Evolutionary conservation across 169 alveolate species (phyloP).

Genomic region (Blepharisma undulans): DNA sequence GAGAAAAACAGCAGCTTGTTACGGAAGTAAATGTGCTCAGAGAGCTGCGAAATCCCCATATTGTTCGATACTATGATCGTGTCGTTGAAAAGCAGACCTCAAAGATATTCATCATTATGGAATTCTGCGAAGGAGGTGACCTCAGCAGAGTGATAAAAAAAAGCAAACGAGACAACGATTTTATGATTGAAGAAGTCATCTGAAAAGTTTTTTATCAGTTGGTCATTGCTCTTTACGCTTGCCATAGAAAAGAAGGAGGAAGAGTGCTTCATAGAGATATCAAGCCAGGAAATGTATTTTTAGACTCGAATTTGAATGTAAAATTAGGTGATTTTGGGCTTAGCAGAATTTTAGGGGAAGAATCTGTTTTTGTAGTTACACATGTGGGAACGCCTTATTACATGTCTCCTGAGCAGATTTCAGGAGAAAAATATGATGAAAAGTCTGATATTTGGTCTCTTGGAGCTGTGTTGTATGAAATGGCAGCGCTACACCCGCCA

Average conservation of each 20-base stretch:
- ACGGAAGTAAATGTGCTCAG: constrained; percentile 95
- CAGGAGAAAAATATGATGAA: constrained; percentile 92
- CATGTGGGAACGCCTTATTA: constrained; percentile 96
- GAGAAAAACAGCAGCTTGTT: constrained; percentile 94
- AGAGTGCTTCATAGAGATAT: constrained; percentile 95
- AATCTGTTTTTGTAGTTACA: constrained; percentile 92
- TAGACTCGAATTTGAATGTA: constrained; percentile 87
- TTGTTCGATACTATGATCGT: constrained; percentile 93
- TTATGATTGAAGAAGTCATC: constrained; percentile 92
- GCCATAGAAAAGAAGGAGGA: constrained; percentile 89
- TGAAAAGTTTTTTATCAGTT: constrained; percentile 93
- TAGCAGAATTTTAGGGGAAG: constrained; percentile 89
- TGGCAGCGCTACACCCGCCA: constrained; percentile 93
- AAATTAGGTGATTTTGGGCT: constrained; percentile 96
- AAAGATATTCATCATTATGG: constrained; percentile 93
- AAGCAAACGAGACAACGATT: constrained; percentile 88
- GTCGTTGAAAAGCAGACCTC: constrained; percentile 91
- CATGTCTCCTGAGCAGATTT: constrained; percentile 96
- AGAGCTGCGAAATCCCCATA: constrained; percentile 94
- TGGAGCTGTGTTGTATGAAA: constrained; percentile 93
- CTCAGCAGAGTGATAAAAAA: constrained; percentile 90
- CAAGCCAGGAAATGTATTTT: constrained; percentile 94
- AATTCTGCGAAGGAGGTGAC: constrained; percentile 97
- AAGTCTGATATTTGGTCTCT: constrained; percentile 93
- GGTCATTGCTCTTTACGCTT: constrained; percentile 91